A percentile compares a stretch with the other conserved stretches of the same genome.
phyloP scores from a whole-genome alignment of 2,329 filamentous ascomycete genomes.

The Ploettnerulaceae sp. region DNA sequence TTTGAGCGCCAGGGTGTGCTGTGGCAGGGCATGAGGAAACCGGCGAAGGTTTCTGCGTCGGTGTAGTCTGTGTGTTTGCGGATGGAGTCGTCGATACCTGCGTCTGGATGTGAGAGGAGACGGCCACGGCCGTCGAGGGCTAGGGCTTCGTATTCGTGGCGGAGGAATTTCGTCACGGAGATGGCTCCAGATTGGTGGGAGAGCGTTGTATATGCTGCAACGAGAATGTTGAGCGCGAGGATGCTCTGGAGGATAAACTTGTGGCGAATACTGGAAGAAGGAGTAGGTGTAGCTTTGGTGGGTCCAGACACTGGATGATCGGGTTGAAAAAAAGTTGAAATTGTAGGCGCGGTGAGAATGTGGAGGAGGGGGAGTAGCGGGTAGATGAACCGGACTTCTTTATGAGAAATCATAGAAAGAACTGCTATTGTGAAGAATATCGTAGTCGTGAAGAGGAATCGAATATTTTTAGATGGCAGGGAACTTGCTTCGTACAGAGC shows the following conservation, averaged over 20 bases:
- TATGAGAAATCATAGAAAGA: constrained; percentile 82
- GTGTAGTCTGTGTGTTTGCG: constrained; percentile 9
- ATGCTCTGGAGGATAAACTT: constrained; percentile 43
- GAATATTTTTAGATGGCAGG: constrained; percentile 37
- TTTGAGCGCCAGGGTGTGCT: constrained; percentile 92
- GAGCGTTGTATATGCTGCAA: constrained; percentile 69
- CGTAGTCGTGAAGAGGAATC: constrained; percentile 42
- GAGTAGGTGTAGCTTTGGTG: constrained; percentile 23
- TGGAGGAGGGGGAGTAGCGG: constrained; percentile 85
- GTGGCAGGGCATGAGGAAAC: constrained; percentile 94
- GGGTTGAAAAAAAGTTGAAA: constrained; percentile 57
- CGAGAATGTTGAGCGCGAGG: constrained; percentile 60
- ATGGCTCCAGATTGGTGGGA: constrained; percentile 79
- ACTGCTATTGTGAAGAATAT: constrained; percentile 54
- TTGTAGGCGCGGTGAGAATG: constrained; percentile 65
- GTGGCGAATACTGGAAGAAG: constrained; percentile 11
- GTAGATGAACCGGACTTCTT: constrained; percentile 96
- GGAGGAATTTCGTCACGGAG: constrained; percentile 68
- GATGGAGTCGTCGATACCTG: constrained; percentile 14
- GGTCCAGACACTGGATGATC: constrained; percentile 14
- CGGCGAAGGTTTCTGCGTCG: constrained; percentile 50
- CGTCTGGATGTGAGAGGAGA: constrained; percentile 24
- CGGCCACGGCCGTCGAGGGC: constrained; percentile 41
- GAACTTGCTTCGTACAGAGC: constrained; percentile 50
- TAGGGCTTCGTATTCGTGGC: constrained; percentile 62